These are phyloP conservation scores for Lentinula boryana DNA, from an alignment of 768 basidiomycete species.

Conservation along the genomic window DNA sequence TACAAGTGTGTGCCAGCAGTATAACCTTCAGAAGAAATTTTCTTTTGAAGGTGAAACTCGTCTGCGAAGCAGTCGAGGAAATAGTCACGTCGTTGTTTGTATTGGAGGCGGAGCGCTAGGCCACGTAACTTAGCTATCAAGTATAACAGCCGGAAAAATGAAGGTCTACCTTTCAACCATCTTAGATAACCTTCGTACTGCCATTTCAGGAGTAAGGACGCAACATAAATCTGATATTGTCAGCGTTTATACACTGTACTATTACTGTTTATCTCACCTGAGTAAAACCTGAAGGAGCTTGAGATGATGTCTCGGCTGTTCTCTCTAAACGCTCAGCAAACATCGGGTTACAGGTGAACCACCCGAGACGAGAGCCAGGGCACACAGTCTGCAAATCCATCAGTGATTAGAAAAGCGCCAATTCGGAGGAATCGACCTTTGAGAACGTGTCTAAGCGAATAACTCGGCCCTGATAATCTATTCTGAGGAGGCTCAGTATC, in stretches of 20 bases:
- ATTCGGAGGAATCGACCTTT: constrained; percentile 36
- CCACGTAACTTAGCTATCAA: not conserved
- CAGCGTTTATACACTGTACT: not conserved
- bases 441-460: constrained; percentile 79
- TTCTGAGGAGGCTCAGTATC: constrained; percentile 21
- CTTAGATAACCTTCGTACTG: constrained; percentile 64
- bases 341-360: constrained; percentile 70
- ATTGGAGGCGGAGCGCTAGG: constrained; percentile 47
- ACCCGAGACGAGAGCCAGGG: constrained; percentile 74
- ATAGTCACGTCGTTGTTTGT: constrained; percentile 52
- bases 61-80: constrained; percentile 60
- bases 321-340: constrained; percentile 75
- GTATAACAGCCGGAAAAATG: not conserved
- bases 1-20: constrained; percentile 37
- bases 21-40: constrained; percentile 19
- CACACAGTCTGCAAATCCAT: constrained; percentile 54
- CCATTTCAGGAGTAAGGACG: constrained; percentile 61
- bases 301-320: constrained; percentile 60
- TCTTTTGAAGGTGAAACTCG: constrained; percentile 50
- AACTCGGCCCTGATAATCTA: constrained; percentile 79
- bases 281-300: constrained; percentile 66
- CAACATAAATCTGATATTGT: constrained; percentile 41
- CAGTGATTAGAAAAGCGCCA: not conserved
- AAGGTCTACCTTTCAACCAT: constrained; percentile 61
- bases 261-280: constrained; percentile 34